A percentile compares a stretch with the other conserved stretches of the same genome.
These are phyloP conservation scores for Pyrenophora teres DNA, from an alignment of 2,329 filamentous ascomycete genomes.

Conservation along the genomic window DNA sequence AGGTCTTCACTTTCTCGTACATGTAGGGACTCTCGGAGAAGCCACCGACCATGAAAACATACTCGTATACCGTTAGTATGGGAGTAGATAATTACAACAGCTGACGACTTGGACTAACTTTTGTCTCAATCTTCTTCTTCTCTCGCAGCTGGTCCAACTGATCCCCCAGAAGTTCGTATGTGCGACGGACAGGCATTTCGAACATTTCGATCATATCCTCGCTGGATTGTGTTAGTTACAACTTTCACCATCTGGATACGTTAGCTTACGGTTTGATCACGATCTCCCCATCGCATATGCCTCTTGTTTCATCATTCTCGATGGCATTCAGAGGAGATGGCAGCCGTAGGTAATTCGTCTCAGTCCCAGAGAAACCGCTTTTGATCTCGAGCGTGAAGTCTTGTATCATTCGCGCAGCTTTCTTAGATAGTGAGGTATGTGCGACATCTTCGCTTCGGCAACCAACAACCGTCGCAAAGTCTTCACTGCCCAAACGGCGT, in stretches of 20 bases:
- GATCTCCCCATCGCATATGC: conserved; percentile 33
- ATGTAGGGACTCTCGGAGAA: conserved; percentile 37
- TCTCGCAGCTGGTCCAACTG: conserved; percentile 14
- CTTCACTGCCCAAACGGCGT: conserved; percentile 17
- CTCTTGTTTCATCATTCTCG: conserved; percentile 22
- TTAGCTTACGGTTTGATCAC: conserved; percentile 21
- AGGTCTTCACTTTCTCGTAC: conserved; percentile 14
- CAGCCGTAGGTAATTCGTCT: conserved; percentile 22
- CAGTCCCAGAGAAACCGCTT: conserved; percentile 24
- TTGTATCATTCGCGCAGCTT: conserved; percentile 23
- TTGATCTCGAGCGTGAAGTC: conserved; percentile 29
- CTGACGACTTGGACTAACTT: not conserved
- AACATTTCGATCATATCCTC: conserved; percentile 28
- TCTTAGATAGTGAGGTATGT: conserved; percentile 17
- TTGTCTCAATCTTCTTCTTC: too few relatives aligned
- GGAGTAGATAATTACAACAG: not conserved
- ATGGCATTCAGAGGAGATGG: conserved; percentile 24
- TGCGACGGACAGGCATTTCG: conserved; percentile 11
- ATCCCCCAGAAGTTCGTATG: conserved; percentile 17
- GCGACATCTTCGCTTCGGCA: conserved; percentile 13
- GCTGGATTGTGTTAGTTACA: conserved; percentile 12
- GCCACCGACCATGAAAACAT: conserved; percentile 33
- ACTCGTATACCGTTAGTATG: conserved; percentile 9
- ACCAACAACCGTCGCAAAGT: conserved; percentile 29
- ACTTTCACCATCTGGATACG: too few relatives aligned